Conservation (phyloP, 2,329 filamentous ascomycete genomes). For the Cryphonectria parasitica region DNA sequence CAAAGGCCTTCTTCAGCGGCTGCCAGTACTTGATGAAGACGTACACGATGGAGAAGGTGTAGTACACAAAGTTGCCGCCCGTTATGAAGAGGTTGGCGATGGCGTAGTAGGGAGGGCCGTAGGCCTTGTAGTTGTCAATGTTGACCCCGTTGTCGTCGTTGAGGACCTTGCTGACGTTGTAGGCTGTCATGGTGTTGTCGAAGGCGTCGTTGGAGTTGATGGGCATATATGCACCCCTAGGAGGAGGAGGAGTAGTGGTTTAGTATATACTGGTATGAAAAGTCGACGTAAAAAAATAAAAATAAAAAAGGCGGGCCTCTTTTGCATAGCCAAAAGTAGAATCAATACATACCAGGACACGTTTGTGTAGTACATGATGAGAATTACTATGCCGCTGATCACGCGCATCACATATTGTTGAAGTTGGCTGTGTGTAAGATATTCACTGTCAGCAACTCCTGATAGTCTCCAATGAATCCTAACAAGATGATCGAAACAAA, state of each 20-base stretch:
- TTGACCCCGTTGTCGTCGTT: conserved; percentile 30
- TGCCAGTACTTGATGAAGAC: conserved; percentile 44
- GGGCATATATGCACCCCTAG: conserved; percentile 41
- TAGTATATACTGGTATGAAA: neutral
- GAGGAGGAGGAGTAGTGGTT: no score
- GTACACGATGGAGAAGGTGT: conserved; percentile 49
- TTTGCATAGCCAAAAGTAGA: neutral
- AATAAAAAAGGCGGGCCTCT: neutral
- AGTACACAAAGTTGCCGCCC: conserved; percentile 31
- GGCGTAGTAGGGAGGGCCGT: conserved; percentile 35
- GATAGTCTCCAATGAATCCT: no score
- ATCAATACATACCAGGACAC: conserved; percentile 11
- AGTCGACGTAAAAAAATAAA: neutral
- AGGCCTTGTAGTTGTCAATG: conserved; percentile 33
- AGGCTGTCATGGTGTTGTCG: conserved; percentile 44
- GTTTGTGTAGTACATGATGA: conserved; percentile 37
- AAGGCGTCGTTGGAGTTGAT: conserved; percentile 46
- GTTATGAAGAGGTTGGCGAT: conserved; percentile 30
- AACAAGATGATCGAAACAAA: no score
- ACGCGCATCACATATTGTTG: conserved; percentile 20
- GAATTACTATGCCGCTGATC: conserved; percentile 45
- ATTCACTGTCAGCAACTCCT: no score
- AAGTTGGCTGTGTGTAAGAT: neutral
- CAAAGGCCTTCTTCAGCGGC: conserved; percentile 42
- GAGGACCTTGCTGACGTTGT: conserved; percentile 40